Evolutionary conservation across 2,329 filamentous ascomycete genomes (phyloP).

Genomic region (Arthroderma sp.): DNA sequence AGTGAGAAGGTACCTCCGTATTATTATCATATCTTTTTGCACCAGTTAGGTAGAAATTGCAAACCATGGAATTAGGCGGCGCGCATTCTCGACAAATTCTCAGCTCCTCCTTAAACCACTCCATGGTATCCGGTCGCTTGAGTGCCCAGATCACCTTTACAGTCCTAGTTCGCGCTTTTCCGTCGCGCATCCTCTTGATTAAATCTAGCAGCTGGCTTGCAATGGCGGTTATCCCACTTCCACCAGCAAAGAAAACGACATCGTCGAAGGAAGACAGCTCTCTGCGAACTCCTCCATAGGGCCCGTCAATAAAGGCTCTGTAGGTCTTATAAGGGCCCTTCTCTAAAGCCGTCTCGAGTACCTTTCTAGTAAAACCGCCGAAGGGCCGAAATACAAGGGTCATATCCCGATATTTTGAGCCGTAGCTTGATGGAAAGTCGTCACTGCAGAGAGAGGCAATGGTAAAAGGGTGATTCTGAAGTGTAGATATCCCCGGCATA

Average conservation of each 20-base stretch:
- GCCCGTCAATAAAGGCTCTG: conserved; percentile 81
- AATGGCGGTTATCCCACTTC: conserved; percentile 85
- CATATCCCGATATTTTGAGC: conserved; percentile 76
- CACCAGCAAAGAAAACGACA: conserved; percentile 82
- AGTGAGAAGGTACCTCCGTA: conserved; percentile 34
- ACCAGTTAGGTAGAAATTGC: conserved; percentile 87
- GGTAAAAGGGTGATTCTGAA: conserved; percentile 93
- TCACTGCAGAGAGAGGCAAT: conserved; percentile 86
- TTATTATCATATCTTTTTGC: conserved; percentile 44
- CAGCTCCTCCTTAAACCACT: conserved; percentile 94
- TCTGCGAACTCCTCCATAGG: conserved; percentile 87
- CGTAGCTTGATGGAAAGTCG: conserved; percentile 85
- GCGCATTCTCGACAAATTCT: conserved; percentile 83
- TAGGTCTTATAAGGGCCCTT: conserved; percentile 88
- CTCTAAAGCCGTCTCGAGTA: conserved; percentile 68
- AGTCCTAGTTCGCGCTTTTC: conserved; percentile 81
- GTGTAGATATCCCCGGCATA: conserved; percentile 80
- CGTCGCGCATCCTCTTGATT: conserved; percentile 93
- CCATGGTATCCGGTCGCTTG: conserved; percentile 82
- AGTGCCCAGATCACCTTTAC: conserved; percentile 91
- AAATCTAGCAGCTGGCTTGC: conserved; percentile 83
- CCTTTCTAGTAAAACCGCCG: conserved; percentile 74
- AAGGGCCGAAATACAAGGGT: conserved; percentile 86
- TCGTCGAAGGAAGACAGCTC: conserved; percentile 87
- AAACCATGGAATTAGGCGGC: conserved; percentile 76